These are phyloP conservation scores for Solanum chacoense DNA, from an alignment of 305 asterid genomes.

Conservation along the genomic window DNA sequence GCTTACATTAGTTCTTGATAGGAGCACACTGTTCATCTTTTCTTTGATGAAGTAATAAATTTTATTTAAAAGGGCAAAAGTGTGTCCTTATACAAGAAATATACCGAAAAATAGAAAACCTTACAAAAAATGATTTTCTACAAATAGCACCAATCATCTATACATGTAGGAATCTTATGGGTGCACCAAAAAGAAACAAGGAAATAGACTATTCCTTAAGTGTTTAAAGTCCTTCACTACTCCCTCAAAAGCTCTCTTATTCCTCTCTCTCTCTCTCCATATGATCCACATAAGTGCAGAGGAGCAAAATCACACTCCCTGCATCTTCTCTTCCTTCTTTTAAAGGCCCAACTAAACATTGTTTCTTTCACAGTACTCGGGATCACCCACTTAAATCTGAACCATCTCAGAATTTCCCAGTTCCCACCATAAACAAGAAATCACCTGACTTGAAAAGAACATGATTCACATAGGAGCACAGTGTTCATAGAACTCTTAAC, in stretches of 20 bases:
- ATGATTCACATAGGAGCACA: not conserved
- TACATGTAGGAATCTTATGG: not conserved
- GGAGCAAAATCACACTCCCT: not conserved
- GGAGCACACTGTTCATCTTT: not conserved
- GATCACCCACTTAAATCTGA: not conserved
- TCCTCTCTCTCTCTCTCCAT: not conserved
- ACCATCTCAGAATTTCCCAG: not conserved
- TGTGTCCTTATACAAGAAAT: not conserved
- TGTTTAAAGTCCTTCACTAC: not conserved
- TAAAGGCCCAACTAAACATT: not conserved
- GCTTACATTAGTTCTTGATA: not conserved
- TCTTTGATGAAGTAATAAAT: not conserved
- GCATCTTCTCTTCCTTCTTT: not conserved
- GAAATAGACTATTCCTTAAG: not conserved
- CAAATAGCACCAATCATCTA: not conserved
- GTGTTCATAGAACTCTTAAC: not conserved
- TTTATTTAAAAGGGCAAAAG: not conserved
- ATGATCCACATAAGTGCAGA: not conserved
- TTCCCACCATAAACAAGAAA: not conserved
- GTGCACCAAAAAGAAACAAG: not conserved
- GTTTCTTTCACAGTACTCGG: not conserved
- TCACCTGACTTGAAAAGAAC: not conserved
- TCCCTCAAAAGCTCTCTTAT: not conserved
- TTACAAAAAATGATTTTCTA: not conserved
- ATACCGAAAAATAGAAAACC: not conserved